Base-by-base conservation (phyloP, 108 stramenopile species). In the Skeletonema grethae region DNA sequence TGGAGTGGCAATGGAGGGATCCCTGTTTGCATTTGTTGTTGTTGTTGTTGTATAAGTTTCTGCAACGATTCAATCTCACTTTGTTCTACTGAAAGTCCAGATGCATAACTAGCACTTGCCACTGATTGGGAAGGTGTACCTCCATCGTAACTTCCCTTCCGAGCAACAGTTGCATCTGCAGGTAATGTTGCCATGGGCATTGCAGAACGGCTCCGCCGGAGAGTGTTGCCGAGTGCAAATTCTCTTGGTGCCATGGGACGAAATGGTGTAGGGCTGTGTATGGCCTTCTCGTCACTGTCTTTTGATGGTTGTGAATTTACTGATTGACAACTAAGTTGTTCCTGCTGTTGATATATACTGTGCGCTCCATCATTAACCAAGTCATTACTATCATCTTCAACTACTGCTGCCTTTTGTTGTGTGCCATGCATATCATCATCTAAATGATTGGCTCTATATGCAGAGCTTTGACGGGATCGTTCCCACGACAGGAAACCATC, bases 231-330 rank as follows among this genome's bases (percentile, higher is more conserved):
- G 9, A 78, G 58, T n/a, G 77, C 57, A 65, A 59, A 78, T 72
- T 78, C 75, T 16, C 69, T 48, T 31, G 80, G 80, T 34, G 62
- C 63, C 69, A 71, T 76, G 63, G 78, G 59, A 43, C 83, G 66
- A 69, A 69, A 69, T 56, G 79, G 79, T 22, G 67, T 58, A 43
- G 73, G 61, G 68, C 78, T 41, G n/a, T 67, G 22, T 32, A 15
- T 16, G 50, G 25, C 57, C 35, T 67, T 13, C 24, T 60, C 18
- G 57, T 60, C 18, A 3, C 67, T 35, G 7, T 35, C 59, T n/a
- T 30, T 16, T 31, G 59, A 61, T 30, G 15, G 61, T 43, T 43
- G 61, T 30, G 30, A 29, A 9, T 30, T 18, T 43, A 8, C 6
- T 36, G 61, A 34, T 2, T 61, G 34, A 18, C 31, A 5, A 36